Evolutionary conservation across 345 rosid species (phyloP).

Genomic region (Populus simonii): DNA sequence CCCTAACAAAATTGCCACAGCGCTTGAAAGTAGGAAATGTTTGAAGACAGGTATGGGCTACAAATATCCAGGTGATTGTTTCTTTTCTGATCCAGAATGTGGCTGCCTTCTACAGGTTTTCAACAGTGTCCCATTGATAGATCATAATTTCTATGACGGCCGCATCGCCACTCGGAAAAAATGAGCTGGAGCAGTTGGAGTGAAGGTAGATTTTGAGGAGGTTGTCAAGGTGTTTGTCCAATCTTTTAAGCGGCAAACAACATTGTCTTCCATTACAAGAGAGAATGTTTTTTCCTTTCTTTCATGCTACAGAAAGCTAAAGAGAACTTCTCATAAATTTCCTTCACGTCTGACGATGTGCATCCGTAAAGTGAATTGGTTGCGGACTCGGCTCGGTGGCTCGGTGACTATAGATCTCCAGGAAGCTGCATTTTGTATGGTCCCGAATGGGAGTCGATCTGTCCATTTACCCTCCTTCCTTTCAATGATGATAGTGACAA

Average conservation of each 20-base stretch:
- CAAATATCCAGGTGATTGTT: constrained; percentile 50
- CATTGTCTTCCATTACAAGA: constrained; percentile 29
- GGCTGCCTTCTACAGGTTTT: constrained; percentile 52
- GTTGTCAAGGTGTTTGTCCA: constrained; percentile 40
- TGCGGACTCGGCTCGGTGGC: constrained; percentile 42
- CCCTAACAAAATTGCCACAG: constrained; percentile 9
- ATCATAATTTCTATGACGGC: constrained; percentile 38
- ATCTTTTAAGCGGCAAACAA: constrained; percentile 37
- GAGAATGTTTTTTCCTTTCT: constrained; percentile 34
- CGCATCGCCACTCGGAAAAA: constrained; percentile 20
- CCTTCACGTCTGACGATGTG: constrained; percentile 29
- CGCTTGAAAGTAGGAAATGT: constrained; percentile 31
- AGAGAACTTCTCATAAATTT: constrained; percentile 8
- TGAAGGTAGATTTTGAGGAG: constrained; percentile 38
- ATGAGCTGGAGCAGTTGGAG: constrained; percentile 47
- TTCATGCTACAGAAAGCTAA: constrained; percentile 44
- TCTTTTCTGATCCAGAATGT: constrained; percentile 51
- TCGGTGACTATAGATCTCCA: constrained; percentile 41
- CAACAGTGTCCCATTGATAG: constrained; percentile 40
- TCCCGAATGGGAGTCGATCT: constrained; percentile 51
- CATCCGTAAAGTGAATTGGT: constrained; percentile 46
- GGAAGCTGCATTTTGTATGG: constrained; percentile 50
- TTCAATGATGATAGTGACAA: constrained; percentile 47
- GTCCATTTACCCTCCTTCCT: constrained; percentile 51
- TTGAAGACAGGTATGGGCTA: constrained; percentile 51